These are phyloP conservation scores for Cryptosporidium viatorum DNA, from an alignment of 169 alveolate genomes.

Conservation along the genomic window DNA sequence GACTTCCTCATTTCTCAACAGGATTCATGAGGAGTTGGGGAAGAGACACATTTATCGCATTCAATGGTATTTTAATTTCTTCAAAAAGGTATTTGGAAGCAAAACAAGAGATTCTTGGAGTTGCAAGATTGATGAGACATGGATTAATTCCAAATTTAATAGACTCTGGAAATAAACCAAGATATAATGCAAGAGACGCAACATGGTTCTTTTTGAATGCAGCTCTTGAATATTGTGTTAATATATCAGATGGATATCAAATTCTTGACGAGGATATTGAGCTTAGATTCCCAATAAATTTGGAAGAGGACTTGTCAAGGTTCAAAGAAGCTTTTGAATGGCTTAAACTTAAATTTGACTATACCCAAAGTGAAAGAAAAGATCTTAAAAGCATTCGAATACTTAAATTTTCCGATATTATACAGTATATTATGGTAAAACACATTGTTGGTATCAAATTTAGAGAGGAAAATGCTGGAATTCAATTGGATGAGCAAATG, in stretches of 20 bases:
- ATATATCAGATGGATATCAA: slow-evolving; percentile 84
- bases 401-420: slow-evolving; percentile 28
- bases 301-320: slow-evolving; percentile 5
- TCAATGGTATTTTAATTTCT: slow-evolving; percentile 87
- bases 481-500: slow-evolving; percentile 89
- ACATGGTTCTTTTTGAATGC: slow-evolving; percentile 93
- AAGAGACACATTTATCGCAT: slow-evolving; percentile 94
- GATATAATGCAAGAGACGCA: slow-evolving; percentile 96
- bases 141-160: slow-evolving; percentile 94
- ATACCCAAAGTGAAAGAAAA: neutral
- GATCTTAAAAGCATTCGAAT: neutral
- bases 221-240: slow-evolving; percentile 86
- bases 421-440: slow-evolving; percentile 50
- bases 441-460: slow-evolving; percentile 85
- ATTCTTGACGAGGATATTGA: slow-evolving; percentile 85
- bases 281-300: slow-evolving; percentile 85
- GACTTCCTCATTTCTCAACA: slow-evolving; percentile 93
- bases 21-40: slow-evolving; percentile 96
- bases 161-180: slow-evolving; percentile 90
- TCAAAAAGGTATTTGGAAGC: slow-evolving; percentile 79
- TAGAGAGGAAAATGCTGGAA: slow-evolving; percentile 96
- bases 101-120: slow-evolving; percentile 82
- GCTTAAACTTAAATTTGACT: slow-evolving; percentile 18
- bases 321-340: slow-evolving; percentile 58
- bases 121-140: slow-evolving; percentile 92